Evolutionary conservation across 495 filamentous ascomycete species (phyloP), one percentile per base, ranked within the genome.

Genomic region (Penicillium silybi): DNA sequence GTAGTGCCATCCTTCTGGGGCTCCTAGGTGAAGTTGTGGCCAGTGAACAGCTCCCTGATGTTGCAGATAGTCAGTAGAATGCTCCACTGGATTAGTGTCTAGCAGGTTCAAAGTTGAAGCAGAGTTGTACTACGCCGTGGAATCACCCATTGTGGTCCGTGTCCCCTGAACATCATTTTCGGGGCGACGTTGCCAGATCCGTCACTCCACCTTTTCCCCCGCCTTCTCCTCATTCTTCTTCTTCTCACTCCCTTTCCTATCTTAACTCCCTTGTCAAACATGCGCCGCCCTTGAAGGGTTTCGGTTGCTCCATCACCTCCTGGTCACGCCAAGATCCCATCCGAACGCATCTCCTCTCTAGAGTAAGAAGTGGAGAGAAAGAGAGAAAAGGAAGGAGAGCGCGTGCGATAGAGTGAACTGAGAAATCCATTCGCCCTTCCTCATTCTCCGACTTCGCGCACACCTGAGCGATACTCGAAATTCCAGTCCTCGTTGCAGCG

Each of bases 201-300:
- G 26, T 53, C 40, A 54, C 41, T 48, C 42, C 50, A 23, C 38
- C 45, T 52, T 44, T 40, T 13, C 39, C 16, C 41, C 41, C 45
- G 27, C 35, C 35, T 56, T 20, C 39, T 48, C 43, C 49, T 53
- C 46, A 38, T 32, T 51, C 49, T 44, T 44, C 20, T 41, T 46
- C 43, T n/a, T 48, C 37, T 35, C 26, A 32, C 23, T 47, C 52
- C 37, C 29, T 53, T 27, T 35, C 52, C 10, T 50, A 42, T 37
- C 32, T 42, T 23, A 23, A 3, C 26, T 52, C 39, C 52, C 41
- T 38, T 38, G 26, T 44, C 46, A 58, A 69, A 58, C 62, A 74
- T 74, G 71, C 64, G 64, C 59, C 62, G 56, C 63, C 66, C 62
- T 52, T 72, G 54, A 70, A 50, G 63, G 58, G 58, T 62, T 55